Evolutionary conservation across 2,329 filamentous ascomycete species (phyloP).

Genomic region (Penicillium hesseltinei): DNA sequence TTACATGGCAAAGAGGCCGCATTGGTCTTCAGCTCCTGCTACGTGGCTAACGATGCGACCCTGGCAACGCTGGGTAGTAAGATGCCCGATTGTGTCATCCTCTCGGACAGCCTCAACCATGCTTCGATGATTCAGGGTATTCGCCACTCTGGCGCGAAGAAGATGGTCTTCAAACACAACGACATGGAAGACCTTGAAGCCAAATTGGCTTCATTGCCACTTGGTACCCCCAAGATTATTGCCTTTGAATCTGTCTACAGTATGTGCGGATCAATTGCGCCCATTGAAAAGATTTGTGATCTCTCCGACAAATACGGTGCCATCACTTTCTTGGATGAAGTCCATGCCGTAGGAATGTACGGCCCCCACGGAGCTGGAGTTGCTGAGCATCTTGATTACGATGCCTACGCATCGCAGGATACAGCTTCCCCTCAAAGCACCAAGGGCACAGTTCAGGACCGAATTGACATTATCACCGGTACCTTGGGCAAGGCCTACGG

Average conservation of each 20-base stretch:
- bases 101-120: constrained; percentile 97
- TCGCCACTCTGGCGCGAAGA: constrained; percentile 92
- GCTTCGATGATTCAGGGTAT: constrained; percentile 99
- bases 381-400: constrained; percentile 94
- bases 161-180: constrained; percentile 99
- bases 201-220: constrained; percentile 83
- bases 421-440: constrained; percentile 48
- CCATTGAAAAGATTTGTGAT: constrained; percentile 94
- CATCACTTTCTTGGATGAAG: constrained; percentile 96
- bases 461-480: constrained; percentile 95
- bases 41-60: constrained; percentile 96
- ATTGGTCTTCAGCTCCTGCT: constrained; percentile 95
- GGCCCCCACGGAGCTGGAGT: constrained; percentile 93
- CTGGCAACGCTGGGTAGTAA: constrained; percentile 96
- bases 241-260: constrained; percentile 98
- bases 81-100: constrained; percentile 90
- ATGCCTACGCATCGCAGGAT: constrained; percentile 72
- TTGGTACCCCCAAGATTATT: constrained; percentile 91
- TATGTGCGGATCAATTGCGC: constrained; percentile 97
- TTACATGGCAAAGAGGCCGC: constrained; percentile 90
- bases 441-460: constrained; percentile 85
- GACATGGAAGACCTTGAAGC: constrained; percentile 88
- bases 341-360: constrained; percentile 99
- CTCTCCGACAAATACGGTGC: constrained; percentile 96
- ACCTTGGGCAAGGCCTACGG: constrained; percentile 97